Conservation (phyloP, 768 basidiomycete species). For the Cantharellus anzutake region DNA sequence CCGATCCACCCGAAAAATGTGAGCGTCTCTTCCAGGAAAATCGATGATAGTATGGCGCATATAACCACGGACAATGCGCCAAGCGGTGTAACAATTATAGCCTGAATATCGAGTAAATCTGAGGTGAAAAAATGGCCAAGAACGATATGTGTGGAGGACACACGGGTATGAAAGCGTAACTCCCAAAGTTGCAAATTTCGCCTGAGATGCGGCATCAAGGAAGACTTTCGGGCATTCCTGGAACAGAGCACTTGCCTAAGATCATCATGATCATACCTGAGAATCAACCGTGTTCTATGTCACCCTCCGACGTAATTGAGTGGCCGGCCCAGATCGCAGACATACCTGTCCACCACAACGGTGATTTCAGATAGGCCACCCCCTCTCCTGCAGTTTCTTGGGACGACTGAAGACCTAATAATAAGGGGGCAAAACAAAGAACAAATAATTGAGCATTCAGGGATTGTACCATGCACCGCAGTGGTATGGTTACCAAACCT, state of each 20-base stretch:
- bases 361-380: constrained; percentile 83
- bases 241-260: constrained; percentile 27
- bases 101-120: constrained; percentile 82
- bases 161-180: constrained; percentile 7
- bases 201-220: constrained; percentile 1
- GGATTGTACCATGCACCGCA: not conserved
- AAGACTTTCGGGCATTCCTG: constrained; percentile 14
- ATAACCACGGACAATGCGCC: constrained; percentile 94
- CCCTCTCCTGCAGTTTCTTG: constrained; percentile 49
- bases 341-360: constrained; percentile 13
- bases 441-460: not conserved
- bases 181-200: constrained; percentile 42
- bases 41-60: constrained; percentile 78
- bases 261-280: constrained; percentile 92
- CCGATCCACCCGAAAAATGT: constrained; percentile 97
- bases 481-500: constrained; percentile 26
- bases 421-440: not conserved
- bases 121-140: constrained; percentile 6
- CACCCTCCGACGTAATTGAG: constrained; percentile 2
- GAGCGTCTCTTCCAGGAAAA: constrained; percentile 84
- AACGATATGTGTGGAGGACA: not conserved
- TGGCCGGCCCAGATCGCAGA: constrained; percentile 14
- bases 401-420: constrained; percentile 9
- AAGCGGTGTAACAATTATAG: constrained; percentile 89
- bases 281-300: constrained; percentile 52